phyloP scores from a whole-genome alignment of 2,329 filamentous ascomycete species.

The Cytospora chrysosperma region DNA sequence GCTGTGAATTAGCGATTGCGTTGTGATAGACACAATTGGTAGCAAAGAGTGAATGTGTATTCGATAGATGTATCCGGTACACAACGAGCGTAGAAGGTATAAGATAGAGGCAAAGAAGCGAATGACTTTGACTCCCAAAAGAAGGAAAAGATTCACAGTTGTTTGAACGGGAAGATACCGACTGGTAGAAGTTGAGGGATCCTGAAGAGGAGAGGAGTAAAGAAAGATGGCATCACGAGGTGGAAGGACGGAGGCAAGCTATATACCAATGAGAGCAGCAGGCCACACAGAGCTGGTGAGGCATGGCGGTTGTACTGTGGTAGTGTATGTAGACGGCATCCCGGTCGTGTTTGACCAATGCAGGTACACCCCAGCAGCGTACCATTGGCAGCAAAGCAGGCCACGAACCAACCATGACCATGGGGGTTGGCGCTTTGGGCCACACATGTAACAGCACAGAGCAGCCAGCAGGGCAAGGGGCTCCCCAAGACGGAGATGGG shows the following conservation, averaged over 20 bases:
- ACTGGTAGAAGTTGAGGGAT: conserved; percentile 22
- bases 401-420: conserved; percentile 12
- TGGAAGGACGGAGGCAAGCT: conserved; percentile 9
- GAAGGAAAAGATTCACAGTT: conserved; percentile 23
- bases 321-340: neutral
- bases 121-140: conserved; percentile 52
- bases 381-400: neutral
- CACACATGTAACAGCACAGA: neutral
- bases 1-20: conserved; percentile 9
- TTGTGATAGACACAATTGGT: neutral
- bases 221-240: conserved; percentile 8
- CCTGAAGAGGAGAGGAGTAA: conserved; percentile 23
- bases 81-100: conserved; percentile 30
- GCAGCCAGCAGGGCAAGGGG: conserved; percentile 4
- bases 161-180: conserved; percentile 8
- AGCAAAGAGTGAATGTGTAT: conserved; percentile 16
- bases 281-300: conserved; percentile 7
- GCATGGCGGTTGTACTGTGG: conserved; percentile 3
- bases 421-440: conserved; percentile 15
- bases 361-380: neutral
- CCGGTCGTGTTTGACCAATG: neutral
- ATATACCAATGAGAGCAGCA: conserved; percentile 16
- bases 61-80: conserved; percentile 20
- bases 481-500: conserved; percentile 10
- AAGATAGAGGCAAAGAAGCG: conserved; percentile 48